Percentiles rank a stretch among this genome's conserved stretches.
phyloP scores from a whole-genome alignment of 306 rosid genomes.

The Cicer chorassanicum region DNA sequence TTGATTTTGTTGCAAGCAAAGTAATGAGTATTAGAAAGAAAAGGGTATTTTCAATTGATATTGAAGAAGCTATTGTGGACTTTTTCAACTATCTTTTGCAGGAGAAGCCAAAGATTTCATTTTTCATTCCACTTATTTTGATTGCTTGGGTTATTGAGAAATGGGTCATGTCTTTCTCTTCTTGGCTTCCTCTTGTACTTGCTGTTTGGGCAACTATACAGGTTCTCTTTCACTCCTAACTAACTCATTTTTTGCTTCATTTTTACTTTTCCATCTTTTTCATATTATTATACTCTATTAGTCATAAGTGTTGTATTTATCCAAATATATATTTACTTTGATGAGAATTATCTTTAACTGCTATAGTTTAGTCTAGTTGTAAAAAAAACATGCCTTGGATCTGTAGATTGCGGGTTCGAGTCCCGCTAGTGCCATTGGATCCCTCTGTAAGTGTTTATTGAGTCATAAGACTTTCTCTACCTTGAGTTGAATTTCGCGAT shows the following conservation, averaged over 20 bases:
- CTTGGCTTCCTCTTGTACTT: conserved; percentile 78
- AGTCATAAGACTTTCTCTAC: no score
- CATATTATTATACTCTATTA: neutral
- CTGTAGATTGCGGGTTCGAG: no score
- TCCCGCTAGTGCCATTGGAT: no score
- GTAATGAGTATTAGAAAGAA: conserved; percentile 58
- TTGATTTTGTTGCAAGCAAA: conserved; percentile 40
- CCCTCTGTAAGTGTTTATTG: no score
- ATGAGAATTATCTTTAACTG: no score
- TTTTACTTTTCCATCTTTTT: conserved; percentile 12
- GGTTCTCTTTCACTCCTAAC: conserved; percentile 48
- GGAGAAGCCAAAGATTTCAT: conserved; percentile 66
- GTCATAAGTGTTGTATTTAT: neutral
- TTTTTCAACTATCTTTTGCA: conserved; percentile 54
- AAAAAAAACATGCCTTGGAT: no score
- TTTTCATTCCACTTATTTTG: conserved; percentile 68
- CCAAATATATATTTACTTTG: neutral
- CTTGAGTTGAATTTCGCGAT: no score
- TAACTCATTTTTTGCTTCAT: neutral
- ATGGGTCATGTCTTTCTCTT: conserved; percentile 85
- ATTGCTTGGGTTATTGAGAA: conserved; percentile 80
- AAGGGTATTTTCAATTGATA: conserved; percentile 42
- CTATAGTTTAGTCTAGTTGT: no score
- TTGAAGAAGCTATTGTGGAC: conserved; percentile 62
- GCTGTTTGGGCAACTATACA: conserved; percentile 88